Evolutionary conservation across 805 yeast species (phyloP), one percentile per base, ranked within the genome.

Genomic region (Danielia oregonensis): DNA sequence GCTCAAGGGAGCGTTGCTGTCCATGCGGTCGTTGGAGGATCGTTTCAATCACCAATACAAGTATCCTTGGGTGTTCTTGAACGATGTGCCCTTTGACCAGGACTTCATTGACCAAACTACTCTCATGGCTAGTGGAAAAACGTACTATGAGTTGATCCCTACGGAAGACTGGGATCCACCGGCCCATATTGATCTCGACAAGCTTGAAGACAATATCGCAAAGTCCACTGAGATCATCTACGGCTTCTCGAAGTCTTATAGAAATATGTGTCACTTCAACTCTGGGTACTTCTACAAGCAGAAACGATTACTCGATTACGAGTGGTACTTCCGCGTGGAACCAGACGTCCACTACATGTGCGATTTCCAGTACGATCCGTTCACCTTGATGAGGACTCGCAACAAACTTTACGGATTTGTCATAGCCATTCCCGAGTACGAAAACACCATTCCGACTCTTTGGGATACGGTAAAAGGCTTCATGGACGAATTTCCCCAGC

Each of bases 231-330:
- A 51, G n/a, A 56, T 68, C 5, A 59, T 67, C 9, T 68, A 68
- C 42, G 84, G 83, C 9, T 68, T 63, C 8, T 57, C 65, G n/a
- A 61, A 61, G 41, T 65, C 74, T 10, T 78, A 78, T 48, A 51
- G 82, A 33, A 76, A 74, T 52, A 78, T 78, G 84, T 84, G 94
- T 56, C 78, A 87, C 29, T 84, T 78, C 61, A 82, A 82, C 57
- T 70, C 82, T 6, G 93, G 93, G 1, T 63, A 61, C 39, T 78
- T 76, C 48, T 77, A 68, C 54, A 64, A 65, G 30, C 65, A 76
- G 40, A 64, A 67, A 19, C 61, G 64, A 27, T 46, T 78, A 35
- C 35, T 57, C 16, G 48, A 67, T 19, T 76, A 72, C 50, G 76
- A 70, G 29, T 78, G 78, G 64, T 73, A 74, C 38, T 77, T 79